phyloP scores from a whole-genome alignment of 352 stramenopile species.

The Phytophthora brassicae region DNA sequence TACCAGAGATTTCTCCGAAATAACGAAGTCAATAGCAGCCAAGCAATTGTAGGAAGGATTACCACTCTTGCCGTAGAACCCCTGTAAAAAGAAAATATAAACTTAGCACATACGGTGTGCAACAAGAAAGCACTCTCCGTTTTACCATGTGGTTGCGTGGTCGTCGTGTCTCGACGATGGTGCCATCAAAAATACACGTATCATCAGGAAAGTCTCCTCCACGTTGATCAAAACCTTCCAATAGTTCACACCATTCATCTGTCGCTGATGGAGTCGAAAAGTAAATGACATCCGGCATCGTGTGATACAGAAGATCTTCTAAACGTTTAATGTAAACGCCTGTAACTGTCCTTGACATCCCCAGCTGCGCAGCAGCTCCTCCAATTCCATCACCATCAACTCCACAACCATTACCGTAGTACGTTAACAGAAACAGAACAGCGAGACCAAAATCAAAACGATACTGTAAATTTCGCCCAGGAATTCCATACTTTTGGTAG shows the following conservation, averaged over 20 bases:
- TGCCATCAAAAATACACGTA: conserved; percentile 8
- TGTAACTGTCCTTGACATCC: background rate
- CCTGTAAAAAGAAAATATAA: background rate
- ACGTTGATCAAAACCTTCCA: conserved; percentile 5
- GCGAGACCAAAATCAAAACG: conserved; percentile 4
- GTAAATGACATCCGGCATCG: conserved; percentile 7
- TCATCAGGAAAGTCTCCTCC: conserved; percentile 1
- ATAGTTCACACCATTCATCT: background rate
- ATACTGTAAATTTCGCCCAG: background rate
- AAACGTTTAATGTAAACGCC: conserved; percentile 1
- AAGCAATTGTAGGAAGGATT: conserved; percentile 1
- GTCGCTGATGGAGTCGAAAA: background rate
- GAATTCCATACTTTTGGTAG: background rate
- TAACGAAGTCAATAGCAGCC: conserved; percentile 8
- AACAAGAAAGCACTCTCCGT: too few relatives aligned
- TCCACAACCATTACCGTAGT: conserved; percentile 10
- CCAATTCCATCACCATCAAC: conserved; percentile 2
- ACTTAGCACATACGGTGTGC: background rate
- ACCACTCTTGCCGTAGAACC: conserved; percentile 4
- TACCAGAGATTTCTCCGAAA: background rate
- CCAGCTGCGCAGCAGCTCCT: background rate
- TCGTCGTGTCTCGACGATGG: background rate
- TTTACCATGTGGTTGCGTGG: background rate
- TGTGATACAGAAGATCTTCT: conserved; percentile 5
- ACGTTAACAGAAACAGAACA: conserved; percentile 2